These are phyloP conservation scores for Jasminum sambac DNA, from an alignment of 257 asterid genomes.

Conservation along the genomic window DNA sequence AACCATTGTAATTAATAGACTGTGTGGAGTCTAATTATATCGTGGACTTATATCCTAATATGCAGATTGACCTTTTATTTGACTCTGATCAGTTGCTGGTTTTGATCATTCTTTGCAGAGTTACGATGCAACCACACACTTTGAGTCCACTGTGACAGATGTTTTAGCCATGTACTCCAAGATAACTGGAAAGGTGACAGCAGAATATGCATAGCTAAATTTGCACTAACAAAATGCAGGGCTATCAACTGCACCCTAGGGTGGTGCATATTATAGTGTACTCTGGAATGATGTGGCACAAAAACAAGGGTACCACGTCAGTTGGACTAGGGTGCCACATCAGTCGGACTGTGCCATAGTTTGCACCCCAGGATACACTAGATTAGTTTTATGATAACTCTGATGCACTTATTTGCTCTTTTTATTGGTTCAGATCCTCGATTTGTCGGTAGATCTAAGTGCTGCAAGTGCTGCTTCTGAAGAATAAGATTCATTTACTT, in stretches of 20 bases:
- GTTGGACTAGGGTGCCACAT: too few species aligned
- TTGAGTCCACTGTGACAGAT: conserved; percentile 60
- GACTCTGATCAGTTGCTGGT: not conserved
- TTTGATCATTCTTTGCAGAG: conserved; percentile 40
- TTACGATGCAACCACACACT: conserved; percentile 64
- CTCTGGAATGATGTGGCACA: too few species aligned
- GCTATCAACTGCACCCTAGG: too few species aligned
- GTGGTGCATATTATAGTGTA: too few species aligned
- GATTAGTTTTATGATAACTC: not conserved
- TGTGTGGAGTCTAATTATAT: not conserved
- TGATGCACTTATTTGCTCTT: not conserved
- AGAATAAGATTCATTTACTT: conserved; percentile 39
- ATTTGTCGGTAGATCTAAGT: conserved; percentile 87
- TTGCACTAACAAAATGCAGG: not conserved
- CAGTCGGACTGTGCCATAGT: too few species aligned
- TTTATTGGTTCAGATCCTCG: conserved; percentile 53
- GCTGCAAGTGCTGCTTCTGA: conserved; percentile 85
- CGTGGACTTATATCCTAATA: not conserved
- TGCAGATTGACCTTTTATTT: not conserved
- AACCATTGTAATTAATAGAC: not conserved
- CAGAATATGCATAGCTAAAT: not conserved
- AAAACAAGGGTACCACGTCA: too few species aligned
- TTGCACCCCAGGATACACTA: too few species aligned
- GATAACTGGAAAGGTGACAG: conserved; percentile 61
- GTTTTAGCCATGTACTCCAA: conserved; percentile 54